Base-by-base conservation (phyloP, 192 early-diverging fungal genomes). In the Coemansia sp. region DNA sequence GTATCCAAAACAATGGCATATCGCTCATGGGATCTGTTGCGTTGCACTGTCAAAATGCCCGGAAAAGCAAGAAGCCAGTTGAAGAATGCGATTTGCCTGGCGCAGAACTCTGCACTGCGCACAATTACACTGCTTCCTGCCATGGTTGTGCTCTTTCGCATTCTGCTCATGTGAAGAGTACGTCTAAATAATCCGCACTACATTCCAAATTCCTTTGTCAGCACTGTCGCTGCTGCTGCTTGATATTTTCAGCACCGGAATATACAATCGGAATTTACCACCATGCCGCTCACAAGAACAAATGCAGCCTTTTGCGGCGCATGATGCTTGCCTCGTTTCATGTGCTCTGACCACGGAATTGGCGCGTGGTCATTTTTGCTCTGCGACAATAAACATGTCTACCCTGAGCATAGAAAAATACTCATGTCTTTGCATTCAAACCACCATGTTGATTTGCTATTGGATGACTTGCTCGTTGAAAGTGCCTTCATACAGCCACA, bases 231-330 rank as follows among this genome's bases (percentile, higher is more conserved):
- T 11, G 51, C 20, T 53, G 51, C 51, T 53, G 20, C 24, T 24
- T 53, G 22, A 53, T 53, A 45, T 45, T 45, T 45, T 45, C 41
- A 45, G 41, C 41, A 16, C 41, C 41, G 23, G 4, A 53, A 53
- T 45, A 45, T 24, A n/a, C 53, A 54, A 32, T 54, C 53, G 29
- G 24, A 54, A 12, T 54, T 54, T 54, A 49, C 48, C 48, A 49
- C 48, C 53, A 29, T 6, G 52, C 13, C 12, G 20, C 52, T 23
- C 53, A 27, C 24, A 27, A 27, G n/a, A 54, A 29, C 26, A 29
- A 54, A 20, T 11, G 53, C 53, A 29, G 48, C n/a, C n/a, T 49
- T 49, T 20, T 19, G 19, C 19, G 48, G 9, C 48, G 48, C 48
- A 49, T 49, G 19, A 9, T 49, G 48, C 19, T 45, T 45, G 19